phyloP scores from a whole-genome alignment of 805 yeast genomes.

The Metschnikowia orientalis region DNA sequence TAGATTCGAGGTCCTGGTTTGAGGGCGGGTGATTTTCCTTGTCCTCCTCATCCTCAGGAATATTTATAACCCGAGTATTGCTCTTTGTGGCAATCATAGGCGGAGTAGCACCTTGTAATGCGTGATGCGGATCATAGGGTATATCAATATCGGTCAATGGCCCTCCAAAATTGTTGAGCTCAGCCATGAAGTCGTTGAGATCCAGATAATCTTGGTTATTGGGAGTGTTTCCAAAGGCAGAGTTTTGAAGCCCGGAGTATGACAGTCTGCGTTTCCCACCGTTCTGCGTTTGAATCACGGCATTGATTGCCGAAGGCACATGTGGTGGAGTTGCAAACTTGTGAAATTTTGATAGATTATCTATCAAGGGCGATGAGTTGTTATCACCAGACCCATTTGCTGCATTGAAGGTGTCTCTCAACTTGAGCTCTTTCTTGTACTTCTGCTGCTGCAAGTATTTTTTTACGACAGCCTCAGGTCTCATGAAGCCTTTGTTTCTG shows the following conservation, averaged over 20 bases:
- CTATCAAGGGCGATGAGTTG: constrained; percentile 10
- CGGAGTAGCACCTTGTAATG: constrained; percentile 31
- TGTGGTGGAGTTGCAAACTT: constrained; percentile 40
- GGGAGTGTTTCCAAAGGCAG: constrained; percentile 12
- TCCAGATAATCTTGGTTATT: constrained; percentile 26
- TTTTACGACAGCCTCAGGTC: constrained; percentile 44
- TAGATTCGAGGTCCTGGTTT: constrained; percentile 19
- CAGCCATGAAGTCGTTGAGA: constrained; percentile 38
- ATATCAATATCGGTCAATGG: constrained; percentile 45
- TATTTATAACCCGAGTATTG: constrained; percentile 49
- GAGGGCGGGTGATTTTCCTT: constrained; percentile 26
- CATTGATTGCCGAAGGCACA: constrained; percentile 35
- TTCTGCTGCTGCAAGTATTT: constrained; percentile 43
- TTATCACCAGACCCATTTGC: constrained; percentile 7
- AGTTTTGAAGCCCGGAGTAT: constrained; percentile 7
- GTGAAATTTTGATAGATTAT: constrained; percentile 17
- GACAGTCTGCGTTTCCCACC: constrained; percentile 3
- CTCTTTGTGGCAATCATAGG: constrained; percentile 53
- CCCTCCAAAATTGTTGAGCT: constrained; percentile 36
- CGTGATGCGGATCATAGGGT: constrained; percentile 20
- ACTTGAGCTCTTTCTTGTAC: constrained; percentile 34
- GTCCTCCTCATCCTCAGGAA: constrained; percentile 39
- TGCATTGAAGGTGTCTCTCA: constrained; percentile 22
- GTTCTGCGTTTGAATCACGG: constrained; percentile 25
- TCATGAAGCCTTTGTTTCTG: constrained; percentile 41